phyloP scores from a whole-genome alignment of 768 basidiomycete species.

The Mycena indigotica region DNA sequence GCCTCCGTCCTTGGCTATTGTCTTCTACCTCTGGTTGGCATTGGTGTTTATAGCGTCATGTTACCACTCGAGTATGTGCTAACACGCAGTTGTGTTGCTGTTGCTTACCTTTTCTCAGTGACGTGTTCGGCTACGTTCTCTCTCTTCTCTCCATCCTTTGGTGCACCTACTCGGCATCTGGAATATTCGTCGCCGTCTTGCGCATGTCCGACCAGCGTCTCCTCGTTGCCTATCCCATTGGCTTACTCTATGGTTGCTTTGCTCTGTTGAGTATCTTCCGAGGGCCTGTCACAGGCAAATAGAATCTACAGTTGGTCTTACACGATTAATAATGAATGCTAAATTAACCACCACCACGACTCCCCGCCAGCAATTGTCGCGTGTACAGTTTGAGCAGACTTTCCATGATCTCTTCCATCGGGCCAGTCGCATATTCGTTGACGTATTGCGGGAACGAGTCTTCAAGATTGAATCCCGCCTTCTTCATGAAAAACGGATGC shows the following conservation, averaged over 20 bases:
- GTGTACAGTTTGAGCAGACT: slow-evolving; percentile 75
- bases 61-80: slow-evolving; percentile 81
- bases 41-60: slow-evolving; percentile 86
- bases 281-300: slow-evolving; percentile 33
- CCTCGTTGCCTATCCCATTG: slow-evolving; percentile 95
- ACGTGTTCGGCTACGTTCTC: slow-evolving; percentile 81
- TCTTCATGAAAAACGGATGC: slow-evolving; percentile 87
- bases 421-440: slow-evolving; percentile 82
- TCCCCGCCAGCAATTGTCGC: slow-evolving; percentile 58
- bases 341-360: too few relatives aligned
- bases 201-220: slow-evolving; percentile 95
- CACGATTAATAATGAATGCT: slow-evolving; percentile 11
- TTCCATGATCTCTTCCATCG: slow-evolving; percentile 85
- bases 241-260: slow-evolving; percentile 91
- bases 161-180: slow-evolving; percentile 96
- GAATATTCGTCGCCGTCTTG: slow-evolving; percentile 93
- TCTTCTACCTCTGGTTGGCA: slow-evolving; percentile 93
- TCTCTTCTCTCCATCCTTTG: slow-evolving; percentile 84
- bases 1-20: slow-evolving; percentile 97
- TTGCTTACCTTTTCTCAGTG: slow-evolving; percentile 47
- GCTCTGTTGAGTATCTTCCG: slow-evolving; percentile 91
- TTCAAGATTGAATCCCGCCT: slow-evolving; percentile 79
- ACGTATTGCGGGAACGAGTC: slow-evolving; percentile 87
- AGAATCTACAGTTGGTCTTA: slow-evolving; percentile 1
- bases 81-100: slow-evolving; percentile 5